Base-by-base conservation (phyloP, 1,284 basidiomycete genomes). In the Naganishia liquefaciens region DNA sequence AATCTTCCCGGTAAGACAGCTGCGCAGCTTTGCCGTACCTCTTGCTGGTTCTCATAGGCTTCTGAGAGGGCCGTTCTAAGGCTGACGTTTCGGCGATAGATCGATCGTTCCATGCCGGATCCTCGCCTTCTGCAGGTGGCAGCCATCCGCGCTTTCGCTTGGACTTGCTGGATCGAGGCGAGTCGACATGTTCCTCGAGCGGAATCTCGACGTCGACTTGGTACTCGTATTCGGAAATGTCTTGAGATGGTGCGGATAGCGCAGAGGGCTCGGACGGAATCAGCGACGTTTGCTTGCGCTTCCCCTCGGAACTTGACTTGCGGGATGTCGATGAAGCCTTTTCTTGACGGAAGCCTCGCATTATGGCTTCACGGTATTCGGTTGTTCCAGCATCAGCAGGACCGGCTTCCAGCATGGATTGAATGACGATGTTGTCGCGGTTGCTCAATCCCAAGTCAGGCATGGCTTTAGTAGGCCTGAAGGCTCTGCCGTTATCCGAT, bases 131-230 rank as follows among this genome's bases (percentile, higher is more conserved):
- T 27, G 40, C 46, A 7, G 57, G 46, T 5, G 57, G 57, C 7
- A 60, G 46, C 57, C 57, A 60, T 27, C 57, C 57, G 19, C 19
- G 57, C 46, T 60, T 60, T 37, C 57, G 46, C 47, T 50, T 60
- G 10, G 55, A 58, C 28, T 58, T 58, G 7, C 37, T 17, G 23
- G 27, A 6, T 15, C 43, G 55, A 30, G 43, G 44, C 23, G 46
- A 13, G 23, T 46, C 55, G 28, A 47, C 43, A 23, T 25, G 28
- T n/a, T 51, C 49, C 9, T 30, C 49, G 49, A 39, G 19, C 28
- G 51, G 51, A 7, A 53, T 39, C 25, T 60, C 57, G 13, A 60
- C 46, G n/a, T 25, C 37, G 15, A 23, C 19, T 23, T 19, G 17
- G 10, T 9, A 9, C n/a, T 51, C 30, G 33, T 37, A 4, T 37